Evolutionary conservation across 345 rosid genomes (phyloP).

Genomic region (Gossypium rotundifolium): DNA sequence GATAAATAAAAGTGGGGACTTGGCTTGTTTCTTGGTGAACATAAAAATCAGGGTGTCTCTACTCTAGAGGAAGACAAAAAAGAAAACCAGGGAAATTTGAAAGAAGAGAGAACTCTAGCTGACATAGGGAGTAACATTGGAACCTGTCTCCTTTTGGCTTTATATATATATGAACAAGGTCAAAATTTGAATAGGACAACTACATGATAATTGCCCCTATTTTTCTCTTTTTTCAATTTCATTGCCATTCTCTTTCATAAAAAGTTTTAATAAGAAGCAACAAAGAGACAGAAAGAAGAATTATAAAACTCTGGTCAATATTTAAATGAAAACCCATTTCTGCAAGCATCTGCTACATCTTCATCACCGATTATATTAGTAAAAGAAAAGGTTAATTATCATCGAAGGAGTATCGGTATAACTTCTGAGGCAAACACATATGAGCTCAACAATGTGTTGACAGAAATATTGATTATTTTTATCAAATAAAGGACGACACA

Average conservation of each 20-base stretch:
- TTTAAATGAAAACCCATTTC: neutral
- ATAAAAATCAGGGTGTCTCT: slow-evolving; percentile 25
- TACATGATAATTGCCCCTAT: slow-evolving; percentile 10
- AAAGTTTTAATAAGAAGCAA: slow-evolving; percentile 20
- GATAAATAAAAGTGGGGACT: neutral
- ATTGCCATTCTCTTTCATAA: slow-evolving; percentile 4
- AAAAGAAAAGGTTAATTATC: slow-evolving; percentile 27
- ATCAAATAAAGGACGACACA: slow-evolving; percentile 11
- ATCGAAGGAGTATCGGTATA: slow-evolving; percentile 38
- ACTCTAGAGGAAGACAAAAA: slow-evolving; percentile 29
- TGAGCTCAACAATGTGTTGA: slow-evolving; percentile 31
- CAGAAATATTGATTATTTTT: slow-evolving; percentile 13
- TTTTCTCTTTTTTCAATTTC: neutral
- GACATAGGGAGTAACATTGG: slow-evolving; percentile 23
- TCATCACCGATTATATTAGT: neutral
- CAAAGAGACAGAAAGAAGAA: slow-evolving; percentile 40
- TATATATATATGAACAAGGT: slow-evolving; percentile 27
- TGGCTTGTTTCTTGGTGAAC: slow-evolving; percentile 24
- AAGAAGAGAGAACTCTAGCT: slow-evolving; percentile 12
- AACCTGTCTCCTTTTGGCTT: slow-evolving; percentile 51
- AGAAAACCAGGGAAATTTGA: slow-evolving; percentile 23
- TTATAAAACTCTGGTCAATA: slow-evolving; percentile 33
- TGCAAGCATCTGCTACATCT: slow-evolving; percentile 7
- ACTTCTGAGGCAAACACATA: slow-evolving; percentile 22
- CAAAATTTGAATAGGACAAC: slow-evolving; percentile 10